Base-by-base conservation (phyloP, 2,329 filamentous ascomycete genomes). In the Stemphylium lycopersici region DNA sequence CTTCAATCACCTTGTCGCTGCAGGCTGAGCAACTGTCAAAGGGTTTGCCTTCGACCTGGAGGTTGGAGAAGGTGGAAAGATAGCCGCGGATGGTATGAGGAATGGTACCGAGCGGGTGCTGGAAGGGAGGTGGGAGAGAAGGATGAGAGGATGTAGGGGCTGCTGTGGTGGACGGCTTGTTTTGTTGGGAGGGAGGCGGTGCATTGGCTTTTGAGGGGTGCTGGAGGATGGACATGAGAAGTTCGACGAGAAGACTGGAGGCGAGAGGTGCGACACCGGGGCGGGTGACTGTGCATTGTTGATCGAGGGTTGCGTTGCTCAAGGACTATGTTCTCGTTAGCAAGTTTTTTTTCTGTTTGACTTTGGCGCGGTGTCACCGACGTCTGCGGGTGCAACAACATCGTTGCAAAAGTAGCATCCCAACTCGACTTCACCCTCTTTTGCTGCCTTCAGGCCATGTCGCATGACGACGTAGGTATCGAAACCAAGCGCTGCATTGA, bases 321-420 rank as follows among this genome's bases (percentile, higher is more conserved):
- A 96, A 84, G 2, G 92, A 96, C 90, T 96, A 48, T 16, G 18
- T 24, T 11, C 5, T 33, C 32, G 26, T 55, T 49, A 50, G 49
- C 33, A 22, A 18, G 10, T 24, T 18, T 7, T 16, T 6, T 1
- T 26, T 26, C 0, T 6, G 2, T 11, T 10, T 11, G 26, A 10
- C 26, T 5, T 15, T 3, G 13, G 3, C 11, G 51, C 38, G 47
- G 53, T 56, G 55, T 18, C 3, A 83, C 89, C 86, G 79, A 96
- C 93, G 78, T 98, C 91, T 58, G 89, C 89, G 18, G 95, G 95
- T 6, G 93, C 91, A 44, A 98, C 93, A 22, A 99, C 93, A 73
- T 99, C 95, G 68, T 96, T 98, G 78, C 95, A 99, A 76, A 98
- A 99, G 74, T 99, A 99, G 77, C 95, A 99, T 8, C 95, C 95